A percentile compares a stretch with the other conserved stretches of the same genome.
phyloP scores from a whole-genome alignment of 345 rosid species.

The Angophora floribunda region DNA sequence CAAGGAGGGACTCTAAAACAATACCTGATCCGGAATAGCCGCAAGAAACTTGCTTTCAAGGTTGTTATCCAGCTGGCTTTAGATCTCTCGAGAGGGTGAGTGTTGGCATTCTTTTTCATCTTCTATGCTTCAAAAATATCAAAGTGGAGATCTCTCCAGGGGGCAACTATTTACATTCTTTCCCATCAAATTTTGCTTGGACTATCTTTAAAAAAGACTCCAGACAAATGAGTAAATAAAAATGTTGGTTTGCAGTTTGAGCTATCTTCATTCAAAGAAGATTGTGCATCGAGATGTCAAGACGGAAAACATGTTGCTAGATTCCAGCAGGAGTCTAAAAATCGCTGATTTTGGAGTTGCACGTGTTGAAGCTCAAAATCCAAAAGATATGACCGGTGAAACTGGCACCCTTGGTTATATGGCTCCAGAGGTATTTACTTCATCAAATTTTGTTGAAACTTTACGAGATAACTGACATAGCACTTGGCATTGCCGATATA shows the following conservation, averaged over 20 bases:
- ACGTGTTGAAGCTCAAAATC: conserved; percentile 45
- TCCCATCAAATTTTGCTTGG: background rate
- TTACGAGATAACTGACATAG: background rate
- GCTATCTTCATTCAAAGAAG: conserved; percentile 43
- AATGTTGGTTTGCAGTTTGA: conserved; percentile 18
- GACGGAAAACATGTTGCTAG: conserved; percentile 37
- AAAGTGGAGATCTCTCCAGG: background rate
- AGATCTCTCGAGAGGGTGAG: conserved; percentile 42
- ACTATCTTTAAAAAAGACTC: background rate
- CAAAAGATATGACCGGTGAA: conserved; percentile 44
- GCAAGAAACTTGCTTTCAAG: conserved; percentile 29
- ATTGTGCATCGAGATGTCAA: conserved; percentile 47
- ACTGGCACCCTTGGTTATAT: conserved; percentile 46
- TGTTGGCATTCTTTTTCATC: background rate
- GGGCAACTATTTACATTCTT: background rate
- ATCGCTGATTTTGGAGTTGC: conserved; percentile 55
- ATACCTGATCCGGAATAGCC: conserved; percentile 29
- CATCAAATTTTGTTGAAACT: background rate
- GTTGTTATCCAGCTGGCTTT: conserved; percentile 34
- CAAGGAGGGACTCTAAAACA: conserved; percentile 35
- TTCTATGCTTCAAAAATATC: background rate
- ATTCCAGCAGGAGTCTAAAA: conserved; percentile 21
- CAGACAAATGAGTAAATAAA: background rate
- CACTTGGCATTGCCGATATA: background rate
- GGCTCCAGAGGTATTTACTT: conserved; percentile 37